phyloP scores from a whole-genome alignment of 495 filamentous ascomycete species.

The Mytilinidion resinicola region DNA sequence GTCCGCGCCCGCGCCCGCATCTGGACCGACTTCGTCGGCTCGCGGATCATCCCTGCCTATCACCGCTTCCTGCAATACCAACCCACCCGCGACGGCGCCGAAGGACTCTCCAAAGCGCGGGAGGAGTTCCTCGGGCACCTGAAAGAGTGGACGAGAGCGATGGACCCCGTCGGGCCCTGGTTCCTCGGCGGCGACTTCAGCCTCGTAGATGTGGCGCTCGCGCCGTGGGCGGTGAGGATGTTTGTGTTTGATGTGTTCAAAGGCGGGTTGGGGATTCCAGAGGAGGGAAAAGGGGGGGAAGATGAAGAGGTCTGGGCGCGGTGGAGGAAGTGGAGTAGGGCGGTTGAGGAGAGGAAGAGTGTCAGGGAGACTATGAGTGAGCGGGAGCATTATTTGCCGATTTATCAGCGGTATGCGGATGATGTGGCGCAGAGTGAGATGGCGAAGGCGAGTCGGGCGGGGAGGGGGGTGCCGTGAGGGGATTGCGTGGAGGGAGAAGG shows the following conservation, averaged over 20 bases:
- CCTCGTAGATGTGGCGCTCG: constrained; percentile 58
- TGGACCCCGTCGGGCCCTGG: constrained; percentile 54
- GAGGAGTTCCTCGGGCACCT: constrained; percentile 34
- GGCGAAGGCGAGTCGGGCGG: constrained; percentile 53
- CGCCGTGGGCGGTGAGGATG: constrained; percentile 44
- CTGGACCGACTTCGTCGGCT: constrained; percentile 63
- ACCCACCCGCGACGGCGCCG: constrained; percentile 31
- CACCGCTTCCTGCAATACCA: constrained; percentile 59
- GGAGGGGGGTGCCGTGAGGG: constrained; percentile 53
- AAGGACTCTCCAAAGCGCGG: constrained; percentile 41
- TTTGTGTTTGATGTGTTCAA: constrained; percentile 70
- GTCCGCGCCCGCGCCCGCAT: constrained; percentile 53
- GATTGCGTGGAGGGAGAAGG: constrained; percentile 6
- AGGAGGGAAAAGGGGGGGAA: constrained; percentile 40
- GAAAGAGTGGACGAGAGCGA: constrained; percentile 39
- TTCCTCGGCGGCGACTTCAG: constrained; percentile 53
- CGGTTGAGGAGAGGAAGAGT: constrained; percentile 50
- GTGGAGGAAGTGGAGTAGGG: constrained; percentile 56
- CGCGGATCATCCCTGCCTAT: constrained; percentile 57
- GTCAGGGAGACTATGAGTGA: constrained; percentile 58
- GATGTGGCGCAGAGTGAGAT: constrained; percentile 65
- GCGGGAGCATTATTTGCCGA: constrained; percentile 53
- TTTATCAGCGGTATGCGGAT: constrained; percentile 66
- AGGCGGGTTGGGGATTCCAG: constrained; percentile 54
- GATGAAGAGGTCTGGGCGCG: constrained; percentile 53